Base-by-base conservation (phyloP, 2,329 filamentous ascomycete genomes). In the Allantophomopsis cytisporea region DNA sequence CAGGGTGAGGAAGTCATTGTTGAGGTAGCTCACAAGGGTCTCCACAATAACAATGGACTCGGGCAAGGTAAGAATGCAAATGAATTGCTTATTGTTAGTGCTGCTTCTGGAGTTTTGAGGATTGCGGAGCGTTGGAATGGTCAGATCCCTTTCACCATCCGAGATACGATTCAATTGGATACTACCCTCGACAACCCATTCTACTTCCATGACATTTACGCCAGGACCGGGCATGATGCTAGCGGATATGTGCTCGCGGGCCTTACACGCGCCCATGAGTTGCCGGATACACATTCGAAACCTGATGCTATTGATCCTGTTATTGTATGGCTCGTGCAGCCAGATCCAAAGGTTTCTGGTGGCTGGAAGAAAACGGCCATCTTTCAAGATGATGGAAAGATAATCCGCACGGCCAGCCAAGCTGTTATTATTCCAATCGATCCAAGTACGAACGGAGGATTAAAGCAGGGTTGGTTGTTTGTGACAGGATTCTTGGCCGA, bases 1-100 rank as follows among this genome's bases (percentile, higher is more conserved):
- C 51, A 59, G 0, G 47, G 51, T 0, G 45, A 55, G 0, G 62
- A 59, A 2, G 51, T 73, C 14, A 51, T 58, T 7, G 69, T 62
- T 0, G 55, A 54, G 0, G 53, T 72, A 0, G 70, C 64, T 0
- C 47, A 70, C 3, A 47, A 53, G 0, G 58, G 57, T 1, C 46
- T 76, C 7, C 63, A 68, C 42, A 74, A 68, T 45, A 68, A 66
- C 46, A 79, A 79, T 40, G 75, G 74, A 1, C 50, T 79, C 0
- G 69, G 64, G 0, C 71, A 66, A 39, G 71, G 70, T 1, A 50
- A 51, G 11, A 53, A 59, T 0, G 41, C 52, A 0, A 47, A 54
- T 14, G 64, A 71, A 43, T 53, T 72, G 2, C 41, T 68, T 1
- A 54, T 71, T 5, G 52, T 47, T 2, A 65, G 66, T 45, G 61